A percentile compares a stretch with the other conserved stretches of the same genome.
These are phyloP conservation scores for Apophysomyces elegans DNA, from an alignment of 371 early-diverging fungal genomes.

Conservation along the genomic window DNA sequence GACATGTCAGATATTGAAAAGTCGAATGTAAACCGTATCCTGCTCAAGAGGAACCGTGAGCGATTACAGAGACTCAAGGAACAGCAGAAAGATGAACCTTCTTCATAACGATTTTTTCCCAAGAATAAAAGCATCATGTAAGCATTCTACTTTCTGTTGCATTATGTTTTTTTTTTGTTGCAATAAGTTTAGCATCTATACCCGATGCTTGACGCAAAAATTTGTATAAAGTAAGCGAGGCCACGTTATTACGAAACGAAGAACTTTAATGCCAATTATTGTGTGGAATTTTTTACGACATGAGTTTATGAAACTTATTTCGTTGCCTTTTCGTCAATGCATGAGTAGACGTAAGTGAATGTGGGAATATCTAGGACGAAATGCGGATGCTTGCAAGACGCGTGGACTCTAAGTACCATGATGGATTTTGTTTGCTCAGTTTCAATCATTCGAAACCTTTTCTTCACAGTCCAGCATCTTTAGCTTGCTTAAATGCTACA, in stretches of 20 bases:
- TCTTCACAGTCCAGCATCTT: neutral
- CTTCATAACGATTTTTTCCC: neutral
- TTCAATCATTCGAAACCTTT: neutral
- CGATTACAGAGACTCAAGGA: conserved; percentile 53
- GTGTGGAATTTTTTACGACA: too few relatives aligned
- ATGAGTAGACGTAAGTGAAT: too few relatives aligned
- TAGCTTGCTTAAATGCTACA: conserved; percentile 6
- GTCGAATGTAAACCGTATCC: conserved; percentile 63
- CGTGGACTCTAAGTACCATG: neutral
- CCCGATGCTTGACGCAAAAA: too few relatives aligned
- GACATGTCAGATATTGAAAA: conserved; percentile 72
- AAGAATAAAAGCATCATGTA: too few relatives aligned
- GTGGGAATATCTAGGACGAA: too few relatives aligned
- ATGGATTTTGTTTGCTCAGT: neutral
- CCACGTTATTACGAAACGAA: too few relatives aligned
- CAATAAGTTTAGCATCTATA: too few relatives aligned
- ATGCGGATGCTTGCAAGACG: neutral
- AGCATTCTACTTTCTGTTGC: too few relatives aligned
- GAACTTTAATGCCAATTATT: too few relatives aligned
- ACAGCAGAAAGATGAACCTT: conserved; percentile 15
- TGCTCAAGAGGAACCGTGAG: conserved; percentile 67
- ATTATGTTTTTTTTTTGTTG: neutral
- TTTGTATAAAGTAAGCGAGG: too few relatives aligned
- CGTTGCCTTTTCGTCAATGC: too few relatives aligned
- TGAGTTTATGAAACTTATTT: too few relatives aligned